Conservation (phyloP, 805 yeast genomes). For the Metschnikowia drakensbergensis region DNA sequence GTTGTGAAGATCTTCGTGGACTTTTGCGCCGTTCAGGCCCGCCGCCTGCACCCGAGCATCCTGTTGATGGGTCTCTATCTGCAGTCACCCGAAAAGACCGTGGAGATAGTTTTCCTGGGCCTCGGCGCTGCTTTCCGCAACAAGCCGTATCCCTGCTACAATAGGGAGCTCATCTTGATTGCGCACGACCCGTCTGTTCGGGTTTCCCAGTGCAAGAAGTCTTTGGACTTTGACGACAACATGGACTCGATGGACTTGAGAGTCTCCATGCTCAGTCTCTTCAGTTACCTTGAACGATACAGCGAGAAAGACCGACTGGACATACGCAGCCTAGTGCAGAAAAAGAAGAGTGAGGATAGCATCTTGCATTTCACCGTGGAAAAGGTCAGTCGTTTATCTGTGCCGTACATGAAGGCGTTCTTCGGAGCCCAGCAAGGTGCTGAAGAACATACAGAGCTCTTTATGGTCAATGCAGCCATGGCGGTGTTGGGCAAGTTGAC, state of each 20-base stretch:
- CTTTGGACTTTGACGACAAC: constrained; percentile 21
- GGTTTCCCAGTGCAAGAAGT: constrained; percentile 11
- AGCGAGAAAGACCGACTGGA: neutral
- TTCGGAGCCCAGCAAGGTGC: neutral
- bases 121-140: constrained; percentile 17
- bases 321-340: neutral
- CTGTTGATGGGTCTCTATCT: neutral
- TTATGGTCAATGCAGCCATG: neutral
- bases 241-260: constrained; percentile 27
- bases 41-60: constrained; percentile 3
- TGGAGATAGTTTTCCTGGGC: constrained; percentile 29
- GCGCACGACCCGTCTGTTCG: constrained; percentile 17
- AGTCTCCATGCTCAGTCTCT: constrained; percentile 8
- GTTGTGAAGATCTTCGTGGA: constrained; percentile 21
- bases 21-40: constrained; percentile 18
- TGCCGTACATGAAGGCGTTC: constrained; percentile 5
- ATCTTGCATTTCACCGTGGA: neutral
- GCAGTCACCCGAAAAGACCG: constrained; percentile 22
- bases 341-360: neutral
- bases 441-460: neutral
- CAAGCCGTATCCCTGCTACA: constrained; percentile 24
- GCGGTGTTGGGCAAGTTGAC: neutral
- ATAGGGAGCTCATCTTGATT: constrained; percentile 24
- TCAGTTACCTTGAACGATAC: constrained; percentile 3
- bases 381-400: constrained; percentile 2